Conservation (phyloP, 2,329 filamentous ascomycete species). For the Colletotrichum neosansevieriae region DNA sequence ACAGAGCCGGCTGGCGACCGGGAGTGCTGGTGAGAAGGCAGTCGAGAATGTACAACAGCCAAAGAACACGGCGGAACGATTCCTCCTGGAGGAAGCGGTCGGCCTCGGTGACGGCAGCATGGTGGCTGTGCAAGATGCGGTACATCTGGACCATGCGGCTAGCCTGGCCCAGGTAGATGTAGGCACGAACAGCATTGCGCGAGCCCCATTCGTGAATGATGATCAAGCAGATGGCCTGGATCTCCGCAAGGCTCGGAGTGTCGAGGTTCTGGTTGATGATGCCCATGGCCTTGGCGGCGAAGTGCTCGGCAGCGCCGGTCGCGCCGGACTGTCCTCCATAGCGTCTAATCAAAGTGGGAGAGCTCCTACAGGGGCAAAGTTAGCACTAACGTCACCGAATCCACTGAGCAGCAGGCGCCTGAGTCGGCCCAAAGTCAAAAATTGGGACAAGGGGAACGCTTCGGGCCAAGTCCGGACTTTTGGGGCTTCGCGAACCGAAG, state of each 20-base stretch:
- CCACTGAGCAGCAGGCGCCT: neutral
- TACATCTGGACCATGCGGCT: slow-evolving; percentile 76
- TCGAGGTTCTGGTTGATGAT: slow-evolving; percentile 70
- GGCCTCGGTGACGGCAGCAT: slow-evolving; percentile 60
- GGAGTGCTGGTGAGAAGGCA: slow-evolving; percentile 73
- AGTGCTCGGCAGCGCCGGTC: slow-evolving; percentile 68
- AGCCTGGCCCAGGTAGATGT: slow-evolving; percentile 72
- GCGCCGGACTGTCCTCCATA: slow-evolving; percentile 66
- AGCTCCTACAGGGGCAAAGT: slow-evolving; percentile 57
- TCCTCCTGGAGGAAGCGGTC: slow-evolving; percentile 72
- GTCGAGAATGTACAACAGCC: slow-evolving; percentile 73
- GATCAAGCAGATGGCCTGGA: slow-evolving; percentile 71
- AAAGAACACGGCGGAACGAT: slow-evolving; percentile 70
- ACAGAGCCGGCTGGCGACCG: slow-evolving; percentile 68
- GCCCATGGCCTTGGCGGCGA: slow-evolving; percentile 68
- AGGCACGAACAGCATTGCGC: slow-evolving; percentile 71
- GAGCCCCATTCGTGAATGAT: slow-evolving; percentile 74
- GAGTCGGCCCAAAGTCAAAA: slow-evolving; percentile 31
- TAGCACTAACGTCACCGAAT: slow-evolving; percentile 13
- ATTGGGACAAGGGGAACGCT: neutral
- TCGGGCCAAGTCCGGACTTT: slow-evolving; percentile 36
- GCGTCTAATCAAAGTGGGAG: slow-evolving; percentile 66
- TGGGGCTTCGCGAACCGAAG: slow-evolving; percentile 28
- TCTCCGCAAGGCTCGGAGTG: slow-evolving; percentile 70
- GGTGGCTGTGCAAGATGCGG: slow-evolving; percentile 68